A percentile compares a stretch with the other conserved stretches of the same genome.
These are phyloP conservation scores for Liquidambar formosana DNA, from an alignment of 164 flowering plant species.

Conservation along the genomic window DNA sequence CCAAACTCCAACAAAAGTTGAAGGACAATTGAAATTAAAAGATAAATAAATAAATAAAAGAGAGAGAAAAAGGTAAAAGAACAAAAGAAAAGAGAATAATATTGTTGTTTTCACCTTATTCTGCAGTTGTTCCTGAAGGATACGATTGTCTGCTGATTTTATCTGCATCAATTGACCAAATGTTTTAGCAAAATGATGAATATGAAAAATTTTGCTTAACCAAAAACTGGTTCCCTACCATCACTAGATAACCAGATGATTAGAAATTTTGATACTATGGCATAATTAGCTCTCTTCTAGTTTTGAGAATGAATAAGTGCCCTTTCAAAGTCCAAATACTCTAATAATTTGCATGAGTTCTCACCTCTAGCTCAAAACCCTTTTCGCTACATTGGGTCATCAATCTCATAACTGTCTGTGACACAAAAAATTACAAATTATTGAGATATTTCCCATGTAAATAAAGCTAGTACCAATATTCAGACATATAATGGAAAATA, in stretches of 20 bases:
- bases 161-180: slow-evolving; percentile 51
- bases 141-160: slow-evolving; percentile 90
- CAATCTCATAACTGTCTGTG: slow-evolving; percentile 74
- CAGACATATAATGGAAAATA: not conserved
- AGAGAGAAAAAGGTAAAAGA: too few relatives aligned
- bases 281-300: not conserved
- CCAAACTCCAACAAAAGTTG: not conserved
- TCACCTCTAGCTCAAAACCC: slow-evolving; percentile 92
- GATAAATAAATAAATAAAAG: not conserved
- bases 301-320: not conserved
- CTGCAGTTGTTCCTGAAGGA: slow-evolving; percentile 90
- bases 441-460: not conserved
- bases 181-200: not conserved
- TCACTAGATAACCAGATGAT: not conserved
- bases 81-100: slow-evolving; percentile 1
- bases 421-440: slow-evolving; percentile 3
- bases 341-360: not conserved
- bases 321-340: not conserved
- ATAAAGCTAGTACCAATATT: not conserved
- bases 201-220: not conserved
- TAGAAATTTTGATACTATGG: not conserved
- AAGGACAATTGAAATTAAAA: not conserved
- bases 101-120: slow-evolving; percentile 55
- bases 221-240: not conserved
- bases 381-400: slow-evolving; percentile 93